phyloP scores from a whole-genome alignment of 768 basidiomycete genomes.

The Mycena latifolia region DNA sequence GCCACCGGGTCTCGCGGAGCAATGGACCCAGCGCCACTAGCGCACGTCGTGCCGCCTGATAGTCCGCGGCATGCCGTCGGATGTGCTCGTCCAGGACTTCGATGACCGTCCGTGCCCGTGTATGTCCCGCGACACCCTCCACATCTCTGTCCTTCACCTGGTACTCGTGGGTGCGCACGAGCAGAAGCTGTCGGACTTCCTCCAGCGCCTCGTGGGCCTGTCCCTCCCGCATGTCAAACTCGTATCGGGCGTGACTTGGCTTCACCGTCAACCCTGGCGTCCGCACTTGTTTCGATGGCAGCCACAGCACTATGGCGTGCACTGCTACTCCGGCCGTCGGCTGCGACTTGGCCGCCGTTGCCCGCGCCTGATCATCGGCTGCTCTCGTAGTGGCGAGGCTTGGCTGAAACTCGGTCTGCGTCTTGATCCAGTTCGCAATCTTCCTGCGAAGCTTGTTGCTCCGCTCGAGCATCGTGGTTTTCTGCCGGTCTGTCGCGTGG shows the following conservation, averaged over 20 bases:
- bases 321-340: background rate
- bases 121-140: background rate
- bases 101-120: background rate
- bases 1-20: background rate
- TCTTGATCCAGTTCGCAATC: slow-evolving; percentile 5
- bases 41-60: background rate
- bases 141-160: background rate
- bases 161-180: background rate
- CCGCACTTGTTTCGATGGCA: too few relatives aligned
- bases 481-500: slow-evolving; percentile 28
- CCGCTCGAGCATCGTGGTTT: too few relatives aligned
- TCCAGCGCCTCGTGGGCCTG: slow-evolving; percentile 5
- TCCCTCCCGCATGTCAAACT: slow-evolving; percentile 5
- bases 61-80: background rate
- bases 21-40: background rate
- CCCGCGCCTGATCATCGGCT: too few relatives aligned
- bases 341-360: background rate
- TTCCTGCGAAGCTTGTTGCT: slow-evolving; percentile 41
- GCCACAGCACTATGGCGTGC: too few relatives aligned
- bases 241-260: background rate
- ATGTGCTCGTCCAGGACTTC: background rate
- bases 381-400: background rate
- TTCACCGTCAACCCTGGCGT: too few relatives aligned
- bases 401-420: background rate
- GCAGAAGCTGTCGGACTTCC: background rate